A percentile compares a stretch with the other conserved stretches of the same genome.
Conservation (phyloP, 2,329 filamentous ascomycete genomes). For the Scytalidium sp. region DNA sequence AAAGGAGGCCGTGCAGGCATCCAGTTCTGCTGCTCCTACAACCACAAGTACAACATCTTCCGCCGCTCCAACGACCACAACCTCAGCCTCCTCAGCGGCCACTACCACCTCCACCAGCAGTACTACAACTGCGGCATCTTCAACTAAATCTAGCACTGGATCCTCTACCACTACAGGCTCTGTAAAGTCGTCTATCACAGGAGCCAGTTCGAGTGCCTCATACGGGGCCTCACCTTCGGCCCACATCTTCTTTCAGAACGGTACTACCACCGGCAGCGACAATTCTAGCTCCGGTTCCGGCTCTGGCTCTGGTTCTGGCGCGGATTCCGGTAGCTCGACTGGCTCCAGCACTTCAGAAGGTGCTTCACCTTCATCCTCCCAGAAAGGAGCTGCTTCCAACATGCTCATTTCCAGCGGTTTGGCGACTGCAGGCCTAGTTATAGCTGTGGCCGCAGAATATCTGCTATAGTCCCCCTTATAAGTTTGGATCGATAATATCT, state of each 20-base stretch:
- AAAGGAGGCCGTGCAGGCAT: neutral
- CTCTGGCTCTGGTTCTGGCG: conserved; percentile 1
- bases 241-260: conserved; percentile 23
- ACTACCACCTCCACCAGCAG: conserved; percentile 14
- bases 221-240: conserved; percentile 12
- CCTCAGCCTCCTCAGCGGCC: conserved; percentile 9
- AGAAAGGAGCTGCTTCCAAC: conserved; percentile 15
- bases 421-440: conserved; percentile 13
- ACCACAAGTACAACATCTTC: conserved; percentile 21
- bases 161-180: conserved; percentile 11
- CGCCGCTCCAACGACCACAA: conserved; percentile 17
- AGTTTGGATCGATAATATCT: neutral
- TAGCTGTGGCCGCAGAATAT: conserved; percentile 15
- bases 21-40: conserved; percentile 14
- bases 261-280: conserved; percentile 9
- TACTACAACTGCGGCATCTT: conserved; percentile 5
- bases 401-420: conserved; percentile 14
- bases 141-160: conserved; percentile 8
- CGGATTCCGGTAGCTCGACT: conserved; percentile 2
- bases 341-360: conserved; percentile 1
- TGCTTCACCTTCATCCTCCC: conserved; percentile 9
- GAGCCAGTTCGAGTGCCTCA: conserved; percentile 4
- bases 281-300: conserved; percentile 4
- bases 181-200: conserved; percentile 11
- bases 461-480: conserved; percentile 15